Percentiles rank a stretch among this genome's conserved stretches.
phyloP scores from a whole-genome alignment of 1,284 basidiomycete species.

The Moesziomyces sp. region DNA sequence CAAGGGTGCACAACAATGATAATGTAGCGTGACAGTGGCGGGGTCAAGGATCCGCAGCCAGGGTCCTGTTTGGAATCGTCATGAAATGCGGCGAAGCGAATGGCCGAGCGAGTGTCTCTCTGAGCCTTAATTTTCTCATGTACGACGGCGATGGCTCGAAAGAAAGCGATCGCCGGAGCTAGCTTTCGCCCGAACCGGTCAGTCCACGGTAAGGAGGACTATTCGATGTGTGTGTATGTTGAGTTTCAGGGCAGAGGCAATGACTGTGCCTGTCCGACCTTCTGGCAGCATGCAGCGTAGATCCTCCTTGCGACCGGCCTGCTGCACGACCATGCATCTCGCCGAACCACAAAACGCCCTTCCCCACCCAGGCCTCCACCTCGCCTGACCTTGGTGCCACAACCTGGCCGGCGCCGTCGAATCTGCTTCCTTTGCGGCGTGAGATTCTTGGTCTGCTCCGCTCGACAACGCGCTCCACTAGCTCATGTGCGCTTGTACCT shows the following conservation, averaged over 20 bases:
- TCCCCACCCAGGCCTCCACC: not conserved
- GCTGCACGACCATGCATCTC: not conserved
- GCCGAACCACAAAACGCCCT: not conserved
- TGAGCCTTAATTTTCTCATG: constrained; percentile 27
- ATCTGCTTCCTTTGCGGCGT: not conserved
- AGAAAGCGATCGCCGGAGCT: not conserved
- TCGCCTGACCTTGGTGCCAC: not conserved
- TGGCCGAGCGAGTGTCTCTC: constrained; percentile 36
- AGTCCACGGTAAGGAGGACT: too few species aligned
- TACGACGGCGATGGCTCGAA: not conserved
- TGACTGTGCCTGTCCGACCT: constrained; percentile 1
- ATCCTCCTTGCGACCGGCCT: not conserved
- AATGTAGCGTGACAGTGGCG: too few species aligned
- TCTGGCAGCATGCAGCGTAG: constrained; percentile 1
- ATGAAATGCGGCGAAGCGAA: not conserved
- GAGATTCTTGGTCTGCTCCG: not conserved
- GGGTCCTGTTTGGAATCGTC: not conserved
- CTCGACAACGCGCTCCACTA: too few species aligned
- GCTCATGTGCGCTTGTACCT: constrained; percentile 27
- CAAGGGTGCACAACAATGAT: too few species aligned
- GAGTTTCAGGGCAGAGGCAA: too few species aligned
- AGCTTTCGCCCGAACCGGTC: too few species aligned
- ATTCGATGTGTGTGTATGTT: too few species aligned
- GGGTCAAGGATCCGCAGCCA: too few species aligned
- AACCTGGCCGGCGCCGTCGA: not conserved